Percentiles rank a stretch among this genome's conserved stretches.
Conservation (phyloP, 805 yeast genomes). For the Candida ipomoeae region DNA sequence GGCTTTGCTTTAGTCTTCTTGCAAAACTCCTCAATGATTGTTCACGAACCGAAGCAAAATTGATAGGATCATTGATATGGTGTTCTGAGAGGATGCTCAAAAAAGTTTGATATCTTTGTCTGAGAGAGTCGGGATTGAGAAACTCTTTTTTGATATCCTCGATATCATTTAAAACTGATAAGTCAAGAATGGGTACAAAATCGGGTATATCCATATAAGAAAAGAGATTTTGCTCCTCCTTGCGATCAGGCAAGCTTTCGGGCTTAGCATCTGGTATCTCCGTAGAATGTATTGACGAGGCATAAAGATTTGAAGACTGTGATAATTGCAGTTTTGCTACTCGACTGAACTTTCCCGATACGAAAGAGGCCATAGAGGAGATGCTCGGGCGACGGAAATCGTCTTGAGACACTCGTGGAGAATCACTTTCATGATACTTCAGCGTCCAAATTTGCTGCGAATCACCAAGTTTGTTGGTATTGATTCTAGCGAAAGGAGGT, state of each 20-base stretch:
- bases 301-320: not conserved
- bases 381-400: conserved; percentile 3
- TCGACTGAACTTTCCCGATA: conserved; percentile 2
- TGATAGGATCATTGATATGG: conserved; percentile 35
- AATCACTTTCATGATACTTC: not conserved
- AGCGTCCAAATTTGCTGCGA: not conserved
- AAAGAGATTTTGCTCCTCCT: not conserved
- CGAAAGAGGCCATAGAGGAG: conserved; percentile 3
- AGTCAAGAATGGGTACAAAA: conserved; percentile 9
- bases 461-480: not conserved
- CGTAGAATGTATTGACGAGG: not conserved
- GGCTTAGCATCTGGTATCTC: not conserved
- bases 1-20: conserved; percentile 6
- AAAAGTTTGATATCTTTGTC: conserved; percentile 29
- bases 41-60: conserved; percentile 32
- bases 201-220: conserved; percentile 1
- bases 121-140: conserved; percentile 27
- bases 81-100: conserved; percentile 28
- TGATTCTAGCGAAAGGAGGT: not conserved
- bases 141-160: conserved; percentile 21
- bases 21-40: conserved; percentile 30
- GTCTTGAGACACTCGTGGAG: not conserved
- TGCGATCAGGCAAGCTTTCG: not conserved
- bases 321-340: conserved; percentile 1
- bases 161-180: conserved; percentile 21